A percentile compares a stretch with the other conserved stretches of the same genome.
Evolutionary conservation across 73 alveolate species (phyloP).

Genomic region (Symbiodinium pilosum): DNA sequence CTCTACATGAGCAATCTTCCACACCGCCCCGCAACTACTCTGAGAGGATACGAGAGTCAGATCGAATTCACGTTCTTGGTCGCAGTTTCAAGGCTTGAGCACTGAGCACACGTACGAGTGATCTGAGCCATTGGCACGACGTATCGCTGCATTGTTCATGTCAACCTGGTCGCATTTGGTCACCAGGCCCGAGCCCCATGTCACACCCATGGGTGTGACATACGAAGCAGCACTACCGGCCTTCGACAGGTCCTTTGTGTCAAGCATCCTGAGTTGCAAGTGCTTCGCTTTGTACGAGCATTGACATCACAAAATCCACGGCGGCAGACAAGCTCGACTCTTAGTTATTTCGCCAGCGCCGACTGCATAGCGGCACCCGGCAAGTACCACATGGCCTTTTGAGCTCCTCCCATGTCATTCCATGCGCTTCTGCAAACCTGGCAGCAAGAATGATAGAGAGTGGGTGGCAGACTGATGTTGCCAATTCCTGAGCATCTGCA

Average conservation of each 20-base stretch:
- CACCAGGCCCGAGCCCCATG: not conserved
- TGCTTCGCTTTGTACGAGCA: too few species aligned
- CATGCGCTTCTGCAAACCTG: constrained; percentile 86
- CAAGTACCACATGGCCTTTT: constrained; percentile 21
- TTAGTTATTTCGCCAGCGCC: not conserved
- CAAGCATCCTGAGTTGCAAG: constrained; percentile 86
- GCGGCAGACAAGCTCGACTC: not conserved
- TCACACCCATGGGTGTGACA: too few species aligned
- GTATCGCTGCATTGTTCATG: constrained; percentile 28
- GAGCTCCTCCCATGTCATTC: constrained; percentile 82
- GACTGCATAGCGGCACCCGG: not conserved
- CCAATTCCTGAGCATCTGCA: too few species aligned
- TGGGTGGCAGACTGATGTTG: too few species aligned
- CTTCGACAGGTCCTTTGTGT: constrained; percentile 76
- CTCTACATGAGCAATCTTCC: too few species aligned
- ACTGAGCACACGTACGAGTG: too few species aligned
- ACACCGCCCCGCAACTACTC: too few species aligned
- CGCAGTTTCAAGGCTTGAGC: too few species aligned
- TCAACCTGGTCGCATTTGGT: constrained; percentile 17
- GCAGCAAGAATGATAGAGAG: too few species aligned
- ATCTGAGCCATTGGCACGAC: constrained; percentile 29
- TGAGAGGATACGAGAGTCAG: too few species aligned
- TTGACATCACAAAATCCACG: not conserved
- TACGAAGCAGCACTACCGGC: too few species aligned
- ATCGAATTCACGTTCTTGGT: too few species aligned